Evolutionary conservation across 192 early-diverging fungal species (phyloP).

Genomic region (Podila epicladia): DNA sequence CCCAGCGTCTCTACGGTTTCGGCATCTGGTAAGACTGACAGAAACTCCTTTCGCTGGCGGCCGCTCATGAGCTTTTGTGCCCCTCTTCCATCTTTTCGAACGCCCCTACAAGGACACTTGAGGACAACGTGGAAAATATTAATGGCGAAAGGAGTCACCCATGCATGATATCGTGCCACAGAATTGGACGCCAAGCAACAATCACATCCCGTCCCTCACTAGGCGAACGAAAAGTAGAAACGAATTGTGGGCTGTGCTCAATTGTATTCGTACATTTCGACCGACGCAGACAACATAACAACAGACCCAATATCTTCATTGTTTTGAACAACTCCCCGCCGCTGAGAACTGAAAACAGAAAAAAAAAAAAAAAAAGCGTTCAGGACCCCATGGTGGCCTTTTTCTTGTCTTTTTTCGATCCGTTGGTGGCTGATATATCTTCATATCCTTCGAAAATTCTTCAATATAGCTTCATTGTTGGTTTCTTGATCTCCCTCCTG

Average conservation of each 20-base stretch:
- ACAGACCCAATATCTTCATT: not conserved
- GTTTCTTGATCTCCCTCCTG: conserved; percentile 82
- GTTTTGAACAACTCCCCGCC: not conserved
- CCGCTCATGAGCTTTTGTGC: not conserved
- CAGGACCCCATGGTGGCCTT: not conserved
- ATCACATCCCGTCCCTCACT: no score
- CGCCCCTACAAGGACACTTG: not conserved
- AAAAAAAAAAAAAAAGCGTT: no score
- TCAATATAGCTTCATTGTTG: conserved; percentile 78
- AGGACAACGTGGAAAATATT: conserved; percentile 5
- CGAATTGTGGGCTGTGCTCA: no score
- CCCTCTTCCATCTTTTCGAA: not conserved
- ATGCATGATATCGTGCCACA: no score
- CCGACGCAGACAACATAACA: no score
- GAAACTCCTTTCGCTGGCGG: not conserved
- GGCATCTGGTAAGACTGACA: conserved; percentile 62
- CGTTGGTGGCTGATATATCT: no score
- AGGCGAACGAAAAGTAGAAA: no score
- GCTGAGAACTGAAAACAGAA: no score
- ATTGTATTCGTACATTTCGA: no score
- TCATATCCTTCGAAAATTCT: not conserved
- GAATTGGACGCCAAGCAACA: no score
- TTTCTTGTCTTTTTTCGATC: no score
- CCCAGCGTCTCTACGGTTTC: conserved; percentile 82
- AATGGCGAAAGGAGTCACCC: no score